Evolutionary conservation across 257 asterid genomes (phyloP), one percentile per base, ranked within the genome.

Genomic region (Coffea canephora): DNA sequence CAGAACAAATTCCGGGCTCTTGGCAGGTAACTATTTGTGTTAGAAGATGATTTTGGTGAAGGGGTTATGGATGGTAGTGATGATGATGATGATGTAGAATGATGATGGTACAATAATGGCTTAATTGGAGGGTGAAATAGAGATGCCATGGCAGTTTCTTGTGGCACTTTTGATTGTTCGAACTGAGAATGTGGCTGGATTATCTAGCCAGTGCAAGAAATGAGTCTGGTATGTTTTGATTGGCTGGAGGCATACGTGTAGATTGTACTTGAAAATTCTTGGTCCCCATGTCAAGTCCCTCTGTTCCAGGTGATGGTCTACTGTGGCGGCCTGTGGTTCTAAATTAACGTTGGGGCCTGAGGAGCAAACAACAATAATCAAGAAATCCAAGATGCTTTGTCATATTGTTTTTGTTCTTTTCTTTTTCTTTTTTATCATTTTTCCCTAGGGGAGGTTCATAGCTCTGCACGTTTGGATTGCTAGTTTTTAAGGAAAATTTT

Each of bases 71-170:
- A 78, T 23, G 57, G 78, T 2, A 13, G 19, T 2, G 68, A 73
- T 5, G 21, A 57, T 2, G 89, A 77, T 14, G 85, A 83, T 68
- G 82, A 41, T 74, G 55, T 23, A 16, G 82, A 80, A 1, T 73
- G 85, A 1, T 73, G 85, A 62, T 73, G 82, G 80, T 64, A 87
- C 21, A 84, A 75, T 73, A 84, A 87, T 8, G 94, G 80, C 76
- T 55, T 54, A 15, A 88, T 86, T 18, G 88, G 34, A 65, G 75
- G 73, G 55, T 86, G 88, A 73, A 91, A 84, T 48, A 88, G 71
- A 65, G 96, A 89, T 61, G 95, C 95, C 98, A 94, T 93, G 76
- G 81, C 34, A 66, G 77, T 34, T 8, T 46, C 5, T 36, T 18
- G n/a, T 23, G 18, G 39, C 59, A 34, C 16, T 36, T 45, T 11